Percentiles rank a stretch among this genome's conserved stretches.
Conservation (phyloP, 345 rosid species). For the Rhodomyrtus tomentosa region DNA sequence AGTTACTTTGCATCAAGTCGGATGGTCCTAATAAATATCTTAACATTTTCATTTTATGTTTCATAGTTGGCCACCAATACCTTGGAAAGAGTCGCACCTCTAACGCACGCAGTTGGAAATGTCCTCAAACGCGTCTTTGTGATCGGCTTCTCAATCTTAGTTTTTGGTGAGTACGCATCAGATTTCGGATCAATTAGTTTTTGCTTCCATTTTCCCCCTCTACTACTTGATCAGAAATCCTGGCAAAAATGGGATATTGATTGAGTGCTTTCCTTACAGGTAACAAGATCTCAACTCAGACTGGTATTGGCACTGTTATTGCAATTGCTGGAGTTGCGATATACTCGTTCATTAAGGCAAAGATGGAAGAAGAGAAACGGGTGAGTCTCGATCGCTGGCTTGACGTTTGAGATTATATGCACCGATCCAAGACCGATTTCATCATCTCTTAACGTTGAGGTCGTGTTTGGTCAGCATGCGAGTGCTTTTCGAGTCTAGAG, state of each 20-base stretch:
- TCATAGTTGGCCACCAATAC: conserved; percentile 89
- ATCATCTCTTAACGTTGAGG: neutral
- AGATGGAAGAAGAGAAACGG: conserved; percentile 85
- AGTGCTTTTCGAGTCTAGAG: neutral
- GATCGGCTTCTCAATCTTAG: conserved; percentile 80
- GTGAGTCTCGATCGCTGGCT: conserved; percentile 17
- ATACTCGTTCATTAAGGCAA: conserved; percentile 84
- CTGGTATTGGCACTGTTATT: conserved; percentile 74
- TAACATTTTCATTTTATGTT: neutral
- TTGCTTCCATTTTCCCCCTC: neutral
- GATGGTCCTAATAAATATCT: neutral
- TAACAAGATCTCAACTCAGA: conserved; percentile 86
- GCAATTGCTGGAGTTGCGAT: conserved; percentile 89
- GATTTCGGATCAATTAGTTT: neutral
- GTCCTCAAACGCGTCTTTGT: conserved; percentile 97
- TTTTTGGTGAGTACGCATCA: conserved; percentile 42
- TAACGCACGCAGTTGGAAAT: conserved; percentile 97
- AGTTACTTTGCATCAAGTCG: neutral
- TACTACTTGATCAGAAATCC: neutral
- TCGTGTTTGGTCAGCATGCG: neutral
- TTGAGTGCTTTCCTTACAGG: conserved; percentile 23
- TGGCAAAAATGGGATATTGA: neutral
- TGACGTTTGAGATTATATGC: neutral
- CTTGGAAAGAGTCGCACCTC: conserved; percentile 94
- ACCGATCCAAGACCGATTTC: neutral